Percentiles rank a stretch among this genome's conserved stretches.
Conservation (phyloP, 352 stramenopile genomes). For the Blastocystis sp. region DNA sequence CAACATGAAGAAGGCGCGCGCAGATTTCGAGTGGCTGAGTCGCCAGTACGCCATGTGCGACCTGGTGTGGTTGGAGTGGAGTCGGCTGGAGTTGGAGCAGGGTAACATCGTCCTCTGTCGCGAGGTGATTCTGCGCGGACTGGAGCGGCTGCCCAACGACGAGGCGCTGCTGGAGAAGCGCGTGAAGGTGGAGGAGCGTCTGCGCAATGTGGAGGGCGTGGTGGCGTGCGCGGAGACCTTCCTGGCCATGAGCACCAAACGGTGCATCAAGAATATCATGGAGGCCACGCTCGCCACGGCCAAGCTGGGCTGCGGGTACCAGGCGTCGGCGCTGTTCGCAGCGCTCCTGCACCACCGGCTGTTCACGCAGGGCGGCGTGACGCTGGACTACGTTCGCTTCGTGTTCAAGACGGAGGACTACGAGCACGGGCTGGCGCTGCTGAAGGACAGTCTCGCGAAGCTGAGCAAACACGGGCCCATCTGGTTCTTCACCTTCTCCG, state of each 20-base stretch:
- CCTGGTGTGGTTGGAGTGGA: constrained; percentile 39
- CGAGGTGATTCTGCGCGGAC: constrained; percentile 9
- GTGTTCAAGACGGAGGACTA: constrained; percentile 14
- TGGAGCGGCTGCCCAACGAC: constrained; percentile 2
- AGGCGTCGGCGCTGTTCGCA: constrained; percentile 21
- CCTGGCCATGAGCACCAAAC: neutral
- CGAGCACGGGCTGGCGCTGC: neutral
- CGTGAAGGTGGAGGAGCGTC: constrained; percentile 8
- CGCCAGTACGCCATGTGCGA: neutral
- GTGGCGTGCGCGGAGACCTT: neutral
- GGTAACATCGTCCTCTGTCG: constrained; percentile 1
- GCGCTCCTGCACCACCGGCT: constrained; percentile 2
- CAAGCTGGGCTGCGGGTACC: constrained; percentile 19
- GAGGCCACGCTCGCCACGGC: constrained; percentile 29
- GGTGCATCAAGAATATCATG: constrained; percentile 30
- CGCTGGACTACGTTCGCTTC: constrained; percentile 32
- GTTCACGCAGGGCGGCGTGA: constrained; percentile 13
- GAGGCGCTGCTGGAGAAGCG: constrained; percentile 5
- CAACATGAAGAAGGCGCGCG: neutral
- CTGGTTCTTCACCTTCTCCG: constrained; percentile 59
- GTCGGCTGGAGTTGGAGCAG: constrained; percentile 7
- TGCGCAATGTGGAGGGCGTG: neutral
- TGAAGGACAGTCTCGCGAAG: neutral
- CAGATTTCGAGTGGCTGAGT: neutral
- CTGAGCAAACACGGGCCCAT: constrained; percentile 29